Base-by-base conservation (phyloP, 2,329 filamentous ascomycete genomes). In the Cladophialophora chaetospira region DNA sequence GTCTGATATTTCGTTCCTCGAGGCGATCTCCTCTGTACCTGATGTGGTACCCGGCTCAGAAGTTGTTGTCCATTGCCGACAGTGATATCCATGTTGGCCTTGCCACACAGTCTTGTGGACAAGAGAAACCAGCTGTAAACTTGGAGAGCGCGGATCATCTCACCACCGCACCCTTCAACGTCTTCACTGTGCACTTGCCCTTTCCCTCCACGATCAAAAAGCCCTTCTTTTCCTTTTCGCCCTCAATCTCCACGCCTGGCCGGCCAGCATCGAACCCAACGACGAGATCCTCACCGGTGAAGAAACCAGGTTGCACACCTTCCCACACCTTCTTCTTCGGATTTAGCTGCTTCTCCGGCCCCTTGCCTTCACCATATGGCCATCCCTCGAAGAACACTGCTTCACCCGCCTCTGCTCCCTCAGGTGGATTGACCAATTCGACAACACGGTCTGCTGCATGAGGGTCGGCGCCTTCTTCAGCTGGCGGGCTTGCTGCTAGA, bases 241-340 rank as follows among this genome's bases (percentile, higher is more conserved):
- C 48, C 10, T 43, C 48, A 31, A 51, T 51, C 61, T 86, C 83
- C 72, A 88, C 88, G 68, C 87, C 85, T 31, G 96, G 89, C 43
- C 79, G 85, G 42, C 76, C 81, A 2, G 88, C 89, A 68, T 97
- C 89, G 71, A 97, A 99, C 0, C 82, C 91, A 31, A 96, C 93
- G 75, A 92, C 88, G 49, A 93, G 79, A 44, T 74, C 75, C 5
- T 88, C 87, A 1, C 88, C 96, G 5, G 93, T 99, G 26, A 89
- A 96, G 77, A 97, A 97, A 0, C 93, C 94, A 1, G 92, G 91
- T 81, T 97, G 93, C 76, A 96, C 90, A 8, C 83, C 90, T 81
- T 99, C 94, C 92, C 93, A 97, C 60, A 97, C 80, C 86, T 97
- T 97, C 86, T 97, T 99, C 87, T 99, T 99, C 57, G 94, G 94